Evolutionary conservation across 1,284 basidiomycete genomes (phyloP).

Genomic region (Microbotryum silenes-acaulis): DNA sequence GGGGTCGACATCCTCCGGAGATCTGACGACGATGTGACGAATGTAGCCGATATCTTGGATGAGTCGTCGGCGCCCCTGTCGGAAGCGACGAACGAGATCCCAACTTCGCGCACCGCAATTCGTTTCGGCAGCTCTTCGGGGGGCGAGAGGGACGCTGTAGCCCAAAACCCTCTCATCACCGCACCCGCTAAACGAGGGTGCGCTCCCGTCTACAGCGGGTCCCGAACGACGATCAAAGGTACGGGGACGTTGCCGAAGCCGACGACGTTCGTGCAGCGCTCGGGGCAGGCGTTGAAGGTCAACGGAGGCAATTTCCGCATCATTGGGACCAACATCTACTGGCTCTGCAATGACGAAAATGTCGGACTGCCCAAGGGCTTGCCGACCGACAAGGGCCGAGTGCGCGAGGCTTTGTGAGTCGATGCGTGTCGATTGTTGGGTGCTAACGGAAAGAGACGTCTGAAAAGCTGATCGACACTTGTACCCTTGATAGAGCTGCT

Average conservation of each 20-base stretch:
- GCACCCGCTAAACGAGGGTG: constrained; percentile 3
- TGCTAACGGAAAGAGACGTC: too few relatives aligned
- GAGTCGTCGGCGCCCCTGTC: too few relatives aligned
- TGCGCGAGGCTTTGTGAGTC: constrained; percentile 1
- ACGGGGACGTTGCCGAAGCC: constrained; percentile 29
- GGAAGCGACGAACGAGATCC: too few relatives aligned
- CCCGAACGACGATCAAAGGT: constrained; percentile 18
- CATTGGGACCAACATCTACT: constrained; percentile 13
- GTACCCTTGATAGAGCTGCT: neutral
- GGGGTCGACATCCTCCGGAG: too few relatives aligned
- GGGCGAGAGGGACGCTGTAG: too few relatives aligned
- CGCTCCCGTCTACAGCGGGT: constrained; percentile 20
- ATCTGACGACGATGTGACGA: too few relatives aligned
- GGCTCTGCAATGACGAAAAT: constrained; percentile 15
- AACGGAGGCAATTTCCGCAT: neutral
- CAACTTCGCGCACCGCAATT: too few relatives aligned
- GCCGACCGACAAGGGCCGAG: neutral
- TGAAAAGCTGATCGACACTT: too few relatives aligned
- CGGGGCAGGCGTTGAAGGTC: neutral
- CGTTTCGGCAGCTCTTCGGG: too few relatives aligned
- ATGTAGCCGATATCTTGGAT: too few relatives aligned
- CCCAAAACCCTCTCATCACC: too few relatives aligned
- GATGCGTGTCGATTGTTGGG: too few relatives aligned
- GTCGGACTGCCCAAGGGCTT: neutral
- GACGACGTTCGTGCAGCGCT: constrained; percentile 12